Conservation (phyloP, 2,329 filamentous ascomycete genomes). For the Keithomyces neogunnii region DNA sequence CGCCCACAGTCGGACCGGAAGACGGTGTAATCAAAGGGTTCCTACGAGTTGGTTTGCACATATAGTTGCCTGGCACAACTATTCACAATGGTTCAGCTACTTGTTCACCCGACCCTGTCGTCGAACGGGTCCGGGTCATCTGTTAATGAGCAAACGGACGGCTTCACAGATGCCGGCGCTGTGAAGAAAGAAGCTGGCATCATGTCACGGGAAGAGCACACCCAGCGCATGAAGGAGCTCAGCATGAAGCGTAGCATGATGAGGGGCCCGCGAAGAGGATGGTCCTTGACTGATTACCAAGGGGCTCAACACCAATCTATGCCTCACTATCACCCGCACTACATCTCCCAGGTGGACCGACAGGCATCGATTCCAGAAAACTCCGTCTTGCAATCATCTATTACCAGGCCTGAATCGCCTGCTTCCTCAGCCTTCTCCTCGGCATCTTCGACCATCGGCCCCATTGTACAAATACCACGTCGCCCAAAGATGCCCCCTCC, state of each 20-base stretch:
- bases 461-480: constrained; percentile 15
- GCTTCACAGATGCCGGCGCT: neutral
- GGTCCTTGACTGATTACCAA: constrained; percentile 38
- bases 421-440: neutral
- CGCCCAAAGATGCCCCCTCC: constrained; percentile 35
- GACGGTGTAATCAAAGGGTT: too few relatives aligned
- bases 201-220: constrained; percentile 34
- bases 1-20: too few relatives aligned
- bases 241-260: constrained; percentile 26
- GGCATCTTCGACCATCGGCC: constrained; percentile 8
- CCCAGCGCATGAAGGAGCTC: constrained; percentile 28
- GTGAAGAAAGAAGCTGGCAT: constrained; percentile 10
- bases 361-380: constrained; percentile 28
- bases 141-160: constrained; percentile 15
- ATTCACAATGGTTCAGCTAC: constrained; percentile 23
- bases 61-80: neutral
- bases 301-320: constrained; percentile 16
- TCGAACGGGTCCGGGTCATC: constrained; percentile 13
- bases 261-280: constrained; percentile 34
- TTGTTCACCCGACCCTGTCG: constrained; percentile 19
- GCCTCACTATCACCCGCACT: constrained; percentile 3
- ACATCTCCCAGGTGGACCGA: constrained; percentile 15
- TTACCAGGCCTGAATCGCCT: constrained; percentile 3
- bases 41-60: neutral
- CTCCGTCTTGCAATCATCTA: constrained; percentile 11